These are phyloP conservation scores for Solanum hybrid DNA, from an alignment of 305 asterid genomes.

Conservation along the genomic window DNA sequence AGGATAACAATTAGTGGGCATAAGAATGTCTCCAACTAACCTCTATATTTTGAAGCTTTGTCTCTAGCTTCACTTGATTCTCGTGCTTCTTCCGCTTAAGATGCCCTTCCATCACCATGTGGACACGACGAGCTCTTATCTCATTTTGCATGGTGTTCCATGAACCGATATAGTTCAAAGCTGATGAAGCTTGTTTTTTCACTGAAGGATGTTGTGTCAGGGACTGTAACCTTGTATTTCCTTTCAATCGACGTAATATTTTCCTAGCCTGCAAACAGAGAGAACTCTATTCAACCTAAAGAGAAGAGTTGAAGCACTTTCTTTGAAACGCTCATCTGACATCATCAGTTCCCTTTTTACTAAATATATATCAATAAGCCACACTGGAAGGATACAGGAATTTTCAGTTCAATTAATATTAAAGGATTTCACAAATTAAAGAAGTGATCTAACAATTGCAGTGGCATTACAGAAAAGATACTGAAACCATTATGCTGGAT, in stretches of 20 bases:
- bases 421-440: neutral
- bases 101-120: conserved; percentile 69
- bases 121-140: conserved; percentile 57
- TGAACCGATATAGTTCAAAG: conserved; percentile 54
- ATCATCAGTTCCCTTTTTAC: neutral
- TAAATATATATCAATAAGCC: neutral
- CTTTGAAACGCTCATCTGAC: neutral
- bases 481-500: neutral
- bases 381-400: neutral
- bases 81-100: conserved; percentile 71
- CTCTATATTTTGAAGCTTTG: conserved; percentile 83
- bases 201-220: conserved; percentile 44
- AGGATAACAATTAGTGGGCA: neutral
- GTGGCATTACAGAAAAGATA: neutral
- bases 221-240: conserved; percentile 46
- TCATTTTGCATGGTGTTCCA: conserved; percentile 73
- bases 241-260: conserved; percentile 40
- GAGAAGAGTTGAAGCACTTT: neutral
- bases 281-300: neutral
- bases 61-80: conserved; percentile 76
- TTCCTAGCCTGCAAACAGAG: conserved; percentile 56
- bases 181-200: conserved; percentile 63
- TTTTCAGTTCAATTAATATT: neutral
- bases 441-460: neutral
- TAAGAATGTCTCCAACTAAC: conserved; percentile 21